These are phyloP conservation scores for Xanthoceras sorbifolium DNA, from an alignment of 345 rosid genomes.

Conservation along the genomic window DNA sequence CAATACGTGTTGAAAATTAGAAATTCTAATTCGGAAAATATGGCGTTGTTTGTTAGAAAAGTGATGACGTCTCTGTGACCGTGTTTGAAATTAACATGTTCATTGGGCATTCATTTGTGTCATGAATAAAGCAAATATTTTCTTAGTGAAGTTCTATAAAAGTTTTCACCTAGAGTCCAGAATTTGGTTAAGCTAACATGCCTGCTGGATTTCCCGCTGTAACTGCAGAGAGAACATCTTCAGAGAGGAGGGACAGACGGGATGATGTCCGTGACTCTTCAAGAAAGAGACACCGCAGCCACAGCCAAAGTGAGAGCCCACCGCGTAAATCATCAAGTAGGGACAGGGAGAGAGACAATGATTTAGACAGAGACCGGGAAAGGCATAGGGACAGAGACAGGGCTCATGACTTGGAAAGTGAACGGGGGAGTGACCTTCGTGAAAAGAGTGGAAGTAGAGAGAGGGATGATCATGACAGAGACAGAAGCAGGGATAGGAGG, in stretches of 20 bases:
- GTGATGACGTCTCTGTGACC: background rate
- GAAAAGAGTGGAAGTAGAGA: constrained; percentile 86
- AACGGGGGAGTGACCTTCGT: constrained; percentile 50
- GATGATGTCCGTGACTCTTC: constrained; percentile 66
- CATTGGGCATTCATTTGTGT: background rate
- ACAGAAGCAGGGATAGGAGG: constrained; percentile 66
- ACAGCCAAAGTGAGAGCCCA: constrained; percentile 72
- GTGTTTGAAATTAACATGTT: background rate
- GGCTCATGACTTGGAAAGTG: constrained; percentile 46
- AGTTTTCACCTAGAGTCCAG: background rate
- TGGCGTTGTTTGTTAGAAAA: background rate
- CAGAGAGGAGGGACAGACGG: constrained; percentile 66
- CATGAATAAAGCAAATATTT: background rate
- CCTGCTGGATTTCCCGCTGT: background rate
- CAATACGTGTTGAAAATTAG: background rate
- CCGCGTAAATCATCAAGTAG: constrained; percentile 58
- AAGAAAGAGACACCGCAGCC: constrained; percentile 76
- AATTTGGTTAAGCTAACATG: background rate
- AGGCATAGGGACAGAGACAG: constrained; percentile 53
- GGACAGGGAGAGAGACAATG: constrained; percentile 47
- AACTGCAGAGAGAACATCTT: constrained; percentile 55
- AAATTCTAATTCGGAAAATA: background rate
- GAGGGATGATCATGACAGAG: constrained; percentile 66
- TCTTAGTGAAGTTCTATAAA: background rate
- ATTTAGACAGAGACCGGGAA: constrained; percentile 43